Evolutionary conservation across 805 yeast species (phyloP).

Genomic region (Ogataea nonfermentans): DNA sequence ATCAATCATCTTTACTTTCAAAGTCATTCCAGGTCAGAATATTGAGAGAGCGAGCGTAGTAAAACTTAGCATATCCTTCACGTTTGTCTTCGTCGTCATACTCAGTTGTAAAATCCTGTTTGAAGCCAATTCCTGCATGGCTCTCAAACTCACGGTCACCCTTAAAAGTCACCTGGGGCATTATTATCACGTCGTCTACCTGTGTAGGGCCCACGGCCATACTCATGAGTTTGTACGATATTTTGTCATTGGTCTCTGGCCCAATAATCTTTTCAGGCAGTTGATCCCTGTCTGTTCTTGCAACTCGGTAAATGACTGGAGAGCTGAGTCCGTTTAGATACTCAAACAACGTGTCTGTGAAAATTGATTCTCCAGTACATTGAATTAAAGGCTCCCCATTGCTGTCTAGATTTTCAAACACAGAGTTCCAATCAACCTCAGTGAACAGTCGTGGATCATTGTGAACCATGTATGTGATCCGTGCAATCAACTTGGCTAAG

Average conservation of each 20-base stretch:
- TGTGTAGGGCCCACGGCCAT: conserved; percentile 32
- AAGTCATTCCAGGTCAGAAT: conserved; percentile 16
- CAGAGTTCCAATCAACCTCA: conserved; percentile 28
- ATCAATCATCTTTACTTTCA: not conserved
- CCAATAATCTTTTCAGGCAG: conserved; percentile 25
- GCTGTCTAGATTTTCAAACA: conserved; percentile 29
- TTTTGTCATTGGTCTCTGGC: conserved; percentile 23
- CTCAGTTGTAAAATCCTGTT: conserved; percentile 10
- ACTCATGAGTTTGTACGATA: conserved; percentile 29
- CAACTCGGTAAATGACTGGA: conserved; percentile 26
- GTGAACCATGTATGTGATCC: conserved; percentile 21
- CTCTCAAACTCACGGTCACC: conserved; percentile 21
- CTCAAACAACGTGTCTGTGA: conserved; percentile 34
- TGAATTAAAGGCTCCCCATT: conserved; percentile 33
- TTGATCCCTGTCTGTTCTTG: conserved; percentile 19
- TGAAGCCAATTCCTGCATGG: conserved; percentile 1
- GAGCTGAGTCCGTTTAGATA: conserved; percentile 25
- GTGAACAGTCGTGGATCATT: conserved; percentile 15
- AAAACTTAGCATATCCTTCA: conserved; percentile 25
- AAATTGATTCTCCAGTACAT: conserved; percentile 33
- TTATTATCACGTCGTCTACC: conserved; percentile 29
- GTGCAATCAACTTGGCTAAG: conserved; percentile 33
- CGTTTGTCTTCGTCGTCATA: conserved; percentile 30
- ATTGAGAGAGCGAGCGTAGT: conserved; percentile 28
- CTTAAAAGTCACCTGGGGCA: conserved; percentile 32